Evolutionary conservation across 164 flowering plant species (phyloP).

Genomic region (Paratinospora sagittata): DNA sequence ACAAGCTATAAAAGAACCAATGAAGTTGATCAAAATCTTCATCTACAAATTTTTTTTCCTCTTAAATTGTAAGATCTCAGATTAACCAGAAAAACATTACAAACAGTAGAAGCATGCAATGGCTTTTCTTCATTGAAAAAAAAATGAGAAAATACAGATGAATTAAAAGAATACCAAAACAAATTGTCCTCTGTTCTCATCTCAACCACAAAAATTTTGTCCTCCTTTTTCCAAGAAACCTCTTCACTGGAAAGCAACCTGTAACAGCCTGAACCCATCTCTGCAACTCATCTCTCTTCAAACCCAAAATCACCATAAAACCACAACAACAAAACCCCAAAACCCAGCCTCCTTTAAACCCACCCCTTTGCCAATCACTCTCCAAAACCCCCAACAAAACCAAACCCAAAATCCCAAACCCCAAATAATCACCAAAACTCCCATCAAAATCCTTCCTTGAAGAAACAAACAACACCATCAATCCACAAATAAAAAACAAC

Average conservation of each 20-base stretch:
- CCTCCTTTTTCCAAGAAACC: constrained; percentile 3
- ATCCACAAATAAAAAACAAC: no score
- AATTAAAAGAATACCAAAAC: neutral
- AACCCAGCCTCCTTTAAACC: constrained; percentile 21
- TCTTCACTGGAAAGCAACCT: constrained; percentile 9
- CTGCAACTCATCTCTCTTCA: constrained; percentile 12
- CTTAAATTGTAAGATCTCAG: neutral
- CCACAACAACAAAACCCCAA: constrained; percentile 30
- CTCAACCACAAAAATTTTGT: neutral
- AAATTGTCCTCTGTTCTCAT: neutral
- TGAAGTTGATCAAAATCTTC: no score
- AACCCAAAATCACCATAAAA: constrained; percentile 23
- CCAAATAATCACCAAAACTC: constrained; percentile 12
- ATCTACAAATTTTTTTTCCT: neutral
- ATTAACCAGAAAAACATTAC: no score
- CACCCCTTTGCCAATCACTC: constrained; percentile 20
- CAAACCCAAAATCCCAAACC: constrained; percentile 27
- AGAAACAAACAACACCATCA: constrained; percentile 16
- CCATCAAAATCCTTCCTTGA: constrained; percentile 23
- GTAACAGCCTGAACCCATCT: constrained; percentile 17
- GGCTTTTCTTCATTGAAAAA: neutral
- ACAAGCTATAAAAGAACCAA: neutral
- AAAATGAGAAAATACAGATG: neutral
- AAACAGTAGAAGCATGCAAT: no score
- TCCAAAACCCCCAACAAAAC: constrained; percentile 15